A percentile compares a stretch with the other conserved stretches of the same genome.
Evolutionary conservation across 2,329 filamentous ascomycete genomes (phyloP).

Genomic region (Aspergillus eucalypticola): DNA sequence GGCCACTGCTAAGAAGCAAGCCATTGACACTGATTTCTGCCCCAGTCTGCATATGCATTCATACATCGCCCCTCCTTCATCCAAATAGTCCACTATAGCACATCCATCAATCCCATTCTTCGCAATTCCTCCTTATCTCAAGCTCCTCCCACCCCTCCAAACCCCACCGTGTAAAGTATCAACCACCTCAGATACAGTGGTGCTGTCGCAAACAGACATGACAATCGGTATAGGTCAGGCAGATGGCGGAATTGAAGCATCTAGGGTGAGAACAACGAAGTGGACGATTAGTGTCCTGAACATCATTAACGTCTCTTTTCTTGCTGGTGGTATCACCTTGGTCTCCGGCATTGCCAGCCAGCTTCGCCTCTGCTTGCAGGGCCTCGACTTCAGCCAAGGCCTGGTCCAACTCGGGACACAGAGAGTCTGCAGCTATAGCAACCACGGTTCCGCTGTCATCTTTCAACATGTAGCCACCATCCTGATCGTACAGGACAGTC

Average conservation of each 20-base stretch:
- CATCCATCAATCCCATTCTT: not conserved
- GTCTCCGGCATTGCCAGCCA: not conserved
- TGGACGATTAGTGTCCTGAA: not conserved
- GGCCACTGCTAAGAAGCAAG: not conserved
- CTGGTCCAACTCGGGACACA: not conserved
- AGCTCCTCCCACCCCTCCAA: not conserved
- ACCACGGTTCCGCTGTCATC: not conserved
- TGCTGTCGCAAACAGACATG: not conserved
- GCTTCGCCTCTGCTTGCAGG: not conserved
- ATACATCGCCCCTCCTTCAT: not conserved
- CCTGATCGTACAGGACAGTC: slow-evolving; percentile 4
- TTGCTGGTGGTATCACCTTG: not conserved
- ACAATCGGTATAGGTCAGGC: slow-evolving; percentile 7
- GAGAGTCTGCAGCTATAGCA: not conserved
- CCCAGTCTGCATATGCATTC: not conserved
- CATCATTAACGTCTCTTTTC: not conserved
- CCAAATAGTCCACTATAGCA: not conserved
- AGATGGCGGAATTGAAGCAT: slow-evolving; percentile 1
- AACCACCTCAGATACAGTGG: not conserved
- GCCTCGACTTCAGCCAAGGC: slow-evolving; percentile 3
- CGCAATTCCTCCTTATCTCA: not conserved
- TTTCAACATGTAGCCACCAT: slow-evolving; percentile 11
- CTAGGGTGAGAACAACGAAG: not conserved
- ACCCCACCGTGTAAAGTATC: not conserved
- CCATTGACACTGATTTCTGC: not conserved